A percentile compares a stretch with the other conserved stretches of the same genome.
These are phyloP conservation scores for Violaceomyces palustris DNA, from an alignment of 1,284 basidiomycete genomes.

Conservation along the genomic window DNA sequence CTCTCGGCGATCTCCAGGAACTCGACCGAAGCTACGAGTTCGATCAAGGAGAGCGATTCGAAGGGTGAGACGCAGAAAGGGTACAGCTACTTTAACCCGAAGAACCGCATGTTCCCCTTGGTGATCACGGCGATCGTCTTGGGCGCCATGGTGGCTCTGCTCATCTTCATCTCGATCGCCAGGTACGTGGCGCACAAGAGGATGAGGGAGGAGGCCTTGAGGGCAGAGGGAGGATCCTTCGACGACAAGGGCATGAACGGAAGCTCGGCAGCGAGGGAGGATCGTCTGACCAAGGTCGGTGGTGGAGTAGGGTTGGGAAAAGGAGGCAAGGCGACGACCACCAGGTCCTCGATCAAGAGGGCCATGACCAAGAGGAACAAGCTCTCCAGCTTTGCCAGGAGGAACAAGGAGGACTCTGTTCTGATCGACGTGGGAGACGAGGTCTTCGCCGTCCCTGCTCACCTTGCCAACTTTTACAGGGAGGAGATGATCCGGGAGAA, in stretches of 20 bases:
- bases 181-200: constrained; percentile 12
- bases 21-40: too few species aligned
- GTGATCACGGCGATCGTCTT: constrained; percentile 14
- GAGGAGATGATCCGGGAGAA: constrained; percentile 10
- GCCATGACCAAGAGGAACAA: constrained; percentile 27
- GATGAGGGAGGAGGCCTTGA: constrained; percentile 15
- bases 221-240: constrained; percentile 5
- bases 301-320: neutral
- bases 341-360: constrained; percentile 10
- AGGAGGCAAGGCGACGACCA: neutral
- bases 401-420: constrained; percentile 21
- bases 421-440: constrained; percentile 40
- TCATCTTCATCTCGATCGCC: constrained; percentile 21
- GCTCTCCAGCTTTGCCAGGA: constrained; percentile 22
- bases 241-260: neutral
- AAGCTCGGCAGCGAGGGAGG: neutral
- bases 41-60: too few species aligned
- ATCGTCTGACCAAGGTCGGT: constrained; percentile 12
- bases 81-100: too few species aligned
- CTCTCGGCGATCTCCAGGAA: too few species aligned
- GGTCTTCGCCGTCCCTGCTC: constrained; percentile 30
- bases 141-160: constrained; percentile 10
- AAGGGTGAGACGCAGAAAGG: too few species aligned
- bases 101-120: constrained; percentile 33
- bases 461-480: constrained; percentile 29